phyloP scores from a whole-genome alignment of 257 asterid species.

The Prunella vulgaris region DNA sequence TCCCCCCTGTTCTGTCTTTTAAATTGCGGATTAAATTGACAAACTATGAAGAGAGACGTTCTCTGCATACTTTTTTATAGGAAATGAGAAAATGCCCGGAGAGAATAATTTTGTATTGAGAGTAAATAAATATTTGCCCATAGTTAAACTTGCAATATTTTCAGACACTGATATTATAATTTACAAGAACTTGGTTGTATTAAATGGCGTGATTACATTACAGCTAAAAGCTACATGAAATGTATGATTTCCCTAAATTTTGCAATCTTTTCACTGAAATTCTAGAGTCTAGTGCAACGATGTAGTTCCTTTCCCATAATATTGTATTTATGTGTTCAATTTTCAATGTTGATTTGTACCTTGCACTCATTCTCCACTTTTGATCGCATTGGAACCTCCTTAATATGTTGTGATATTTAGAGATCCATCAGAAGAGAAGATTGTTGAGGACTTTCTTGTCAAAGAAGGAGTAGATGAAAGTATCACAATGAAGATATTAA shows the following conservation, averaged over 20 bases:
- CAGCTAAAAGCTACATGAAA: not conserved
- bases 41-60: not conserved
- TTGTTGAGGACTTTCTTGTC: slow-evolving; percentile 78
- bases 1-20: not conserved
- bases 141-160: not conserved
- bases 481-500: slow-evolving; percentile 44
- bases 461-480: slow-evolving; percentile 60
- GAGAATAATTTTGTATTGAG: not conserved
- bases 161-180: not conserved
- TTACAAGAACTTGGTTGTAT: slow-evolving; percentile 11
- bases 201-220: not conserved
- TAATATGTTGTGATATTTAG: slow-evolving; percentile 32
- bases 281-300: not conserved
- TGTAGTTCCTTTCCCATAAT: not conserved
- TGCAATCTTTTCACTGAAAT: not conserved
- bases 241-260: not conserved
- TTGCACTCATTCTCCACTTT: not conserved
- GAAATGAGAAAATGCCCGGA: not conserved
- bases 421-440: slow-evolving; percentile 72
- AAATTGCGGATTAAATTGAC: not conserved
- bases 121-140: not conserved
- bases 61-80: not conserved
- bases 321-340: not conserved
- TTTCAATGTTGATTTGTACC: not conserved
- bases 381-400: slow-evolving; percentile 1